Base-by-base conservation (phyloP, 441 rosid species). In the Arabidopsis lyrata region DNA sequence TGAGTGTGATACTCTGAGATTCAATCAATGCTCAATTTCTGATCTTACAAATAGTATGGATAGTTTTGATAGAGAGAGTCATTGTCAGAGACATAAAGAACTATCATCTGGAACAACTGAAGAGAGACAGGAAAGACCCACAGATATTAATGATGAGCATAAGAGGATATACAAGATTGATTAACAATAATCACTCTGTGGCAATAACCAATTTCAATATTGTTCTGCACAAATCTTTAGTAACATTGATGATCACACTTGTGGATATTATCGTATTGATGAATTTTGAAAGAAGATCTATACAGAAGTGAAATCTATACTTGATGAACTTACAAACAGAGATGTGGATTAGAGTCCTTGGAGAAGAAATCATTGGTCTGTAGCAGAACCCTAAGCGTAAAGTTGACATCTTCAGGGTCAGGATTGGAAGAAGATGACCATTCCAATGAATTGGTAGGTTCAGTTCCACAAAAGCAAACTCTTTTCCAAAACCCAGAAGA, bases 301-400 rank as follows among this genome's bases (percentile, higher is more conserved):
- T 47, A 47, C 44, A 39, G 5, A 22, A 47, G 16, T 47, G 52
- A 1, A 4, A 16, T 3, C 52, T 16, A 34, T 10, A 29, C 20
- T 18, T 3, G 0, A 16, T 36, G 47, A 59, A 38, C 34, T 60
- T 60, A 39, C 65, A 61, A 61, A 53, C 39, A 53, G 50, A 66
- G 16, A 12, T 53, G 61, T 66, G 71, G 49, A 53, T 53, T 66
- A 55, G 16, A 53, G 3, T 66, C 61, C 7, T 54, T 66, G 27
- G 71, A 66, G 24, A 66, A 66, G 61, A 66, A 66, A 66, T 53
- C 61, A 66, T 53, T 66, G 38, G 49, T 66, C 27, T 66, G 61
- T 36, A 66, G 16, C 39, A 53, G 42, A 66, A 53, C 50, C 29
- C 15, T 66, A 1, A 53, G 49, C 8, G 38, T 66, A 38, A 52